Conservation (phyloP, 352 stramenopile genomes). For the Peronospora tabacina region DNA sequence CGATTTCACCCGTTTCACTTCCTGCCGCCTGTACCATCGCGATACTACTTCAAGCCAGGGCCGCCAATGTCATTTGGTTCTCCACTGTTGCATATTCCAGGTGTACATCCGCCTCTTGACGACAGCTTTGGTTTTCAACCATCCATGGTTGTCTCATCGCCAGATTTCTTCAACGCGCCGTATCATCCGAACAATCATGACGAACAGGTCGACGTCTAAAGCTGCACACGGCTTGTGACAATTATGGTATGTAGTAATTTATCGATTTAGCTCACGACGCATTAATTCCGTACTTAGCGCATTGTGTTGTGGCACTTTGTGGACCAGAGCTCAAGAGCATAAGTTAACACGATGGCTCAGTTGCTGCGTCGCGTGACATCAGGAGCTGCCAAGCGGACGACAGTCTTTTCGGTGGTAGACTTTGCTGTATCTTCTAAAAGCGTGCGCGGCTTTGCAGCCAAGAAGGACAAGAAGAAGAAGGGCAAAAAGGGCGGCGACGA, state of each 20-base stretch:
- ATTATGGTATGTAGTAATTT: neutral
- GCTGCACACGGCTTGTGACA: neutral
- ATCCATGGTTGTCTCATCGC: slow-evolving; percentile 27
- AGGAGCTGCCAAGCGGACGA: slow-evolving; percentile 23
- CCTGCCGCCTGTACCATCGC: slow-evolving; percentile 21
- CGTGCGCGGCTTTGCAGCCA: slow-evolving; percentile 40
- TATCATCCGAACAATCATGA: slow-evolving; percentile 16
- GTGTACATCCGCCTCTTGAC: slow-evolving; percentile 5
- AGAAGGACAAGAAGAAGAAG: slow-evolving; percentile 52
- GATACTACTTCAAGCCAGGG: slow-evolving; percentile 44
- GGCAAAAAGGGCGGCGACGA: slow-evolving; percentile 49
- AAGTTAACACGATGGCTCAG: slow-evolving; percentile 18
- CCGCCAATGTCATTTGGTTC: slow-evolving; percentile 9
- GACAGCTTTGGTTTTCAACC: slow-evolving; percentile 13
- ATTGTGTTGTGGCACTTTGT: slow-evolving; percentile 9
- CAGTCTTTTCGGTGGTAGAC: slow-evolving; percentile 14
- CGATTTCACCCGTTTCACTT: slow-evolving; percentile 21
- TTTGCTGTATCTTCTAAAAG: slow-evolving; percentile 4
- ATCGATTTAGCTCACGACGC: neutral
- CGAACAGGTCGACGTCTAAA: slow-evolving; percentile 16
- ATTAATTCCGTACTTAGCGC: slow-evolving; percentile 18
- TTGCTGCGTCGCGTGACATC: slow-evolving; percentile 25
- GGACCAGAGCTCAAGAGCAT: slow-evolving; percentile 16
- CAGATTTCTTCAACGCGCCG: slow-evolving; percentile 25
- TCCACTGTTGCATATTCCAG: slow-evolving; percentile 12